A percentile compares a stretch with the other conserved stretches of the same genome.
Conservation (phyloP, 2,329 filamentous ascomycete species). For the Fusarium subglutinans region DNA sequence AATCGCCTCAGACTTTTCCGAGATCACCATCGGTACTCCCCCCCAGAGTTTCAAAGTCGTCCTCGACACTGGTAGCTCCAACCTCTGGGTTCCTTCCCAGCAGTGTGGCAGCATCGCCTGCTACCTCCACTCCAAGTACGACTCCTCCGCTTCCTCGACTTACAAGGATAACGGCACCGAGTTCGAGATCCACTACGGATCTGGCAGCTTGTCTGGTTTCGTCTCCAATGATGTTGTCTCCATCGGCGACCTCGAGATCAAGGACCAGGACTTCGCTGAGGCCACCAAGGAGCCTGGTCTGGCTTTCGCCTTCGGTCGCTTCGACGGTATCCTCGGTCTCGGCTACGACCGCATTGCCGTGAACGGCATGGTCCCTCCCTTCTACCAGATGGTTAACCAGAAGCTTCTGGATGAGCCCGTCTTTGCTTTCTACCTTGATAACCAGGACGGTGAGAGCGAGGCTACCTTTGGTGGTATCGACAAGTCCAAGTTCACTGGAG, state of each 20-base stretch:
- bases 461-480: constrained; percentile 91
- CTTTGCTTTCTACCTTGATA: constrained; percentile 95
- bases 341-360: constrained; percentile 98
- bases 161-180: constrained; percentile 93
- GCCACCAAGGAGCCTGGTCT: constrained; percentile 95
- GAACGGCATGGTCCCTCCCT: constrained; percentile 91
- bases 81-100: constrained; percentile 95
- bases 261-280: constrained; percentile 94
- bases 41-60: constrained; percentile 98
- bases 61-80: constrained; percentile 97
- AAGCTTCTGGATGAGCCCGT: constrained; percentile 89
- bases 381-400: constrained; percentile 96
- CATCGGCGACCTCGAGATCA: constrained; percentile 89
- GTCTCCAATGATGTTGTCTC: constrained; percentile 87
- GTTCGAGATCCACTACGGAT: constrained; percentile 96
- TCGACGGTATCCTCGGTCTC: constrained; percentile 95
- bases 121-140: constrained; percentile 97
- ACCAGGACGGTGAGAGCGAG: constrained; percentile 79
- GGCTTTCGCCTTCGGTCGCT: constrained; percentile 96
- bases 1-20: constrained; percentile 81
- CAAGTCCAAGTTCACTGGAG: constrained; percentile 80
- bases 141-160: constrained; percentile 86
- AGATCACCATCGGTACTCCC: constrained; percentile 91
- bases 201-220: constrained; percentile 91
- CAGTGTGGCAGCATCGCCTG: constrained; percentile 96